Base-by-base conservation (phyloP, 768 basidiomycete genomes). In the Epithele typhae region DNA sequence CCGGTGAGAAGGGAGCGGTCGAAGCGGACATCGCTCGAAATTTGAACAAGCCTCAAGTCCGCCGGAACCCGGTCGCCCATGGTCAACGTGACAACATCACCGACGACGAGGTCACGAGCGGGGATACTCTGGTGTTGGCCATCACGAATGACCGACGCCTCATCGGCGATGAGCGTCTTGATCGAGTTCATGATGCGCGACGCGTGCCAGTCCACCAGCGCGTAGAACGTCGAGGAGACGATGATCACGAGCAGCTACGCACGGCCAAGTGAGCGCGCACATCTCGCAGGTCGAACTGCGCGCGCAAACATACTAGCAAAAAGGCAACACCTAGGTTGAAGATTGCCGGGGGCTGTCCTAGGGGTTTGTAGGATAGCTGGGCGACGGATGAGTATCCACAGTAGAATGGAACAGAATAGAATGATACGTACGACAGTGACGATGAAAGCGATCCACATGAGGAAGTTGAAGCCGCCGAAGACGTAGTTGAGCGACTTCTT, bases 51-150 rank as follows among this genome's bases (percentile, higher is more conserved):
- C 40, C 79, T 74, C 14, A 87, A 48, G 56, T 88, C 86, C 4
- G 85, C 84, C 0, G 86, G 86, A 2, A 87, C 75, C 14, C 83
- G 79, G 56, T 81, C 78, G 21, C 86, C 86, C 46, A 85, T 74
- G 21, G 66, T 65, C 56, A 87, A 74, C 1, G 71, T 68, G 43
- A 86, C 75, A 23, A 88, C 60, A 56, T 88, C 86, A 12, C 85
- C 86, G 0, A 78, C 76, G 6, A 87, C 80, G 23, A 84, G 71
- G 38, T 80, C 74, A 33, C 74, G 74, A 23, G 80, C 78, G 17
- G 67, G 64, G 3, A 78, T 62, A 17, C 72, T 72, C 27, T 73
- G 68, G 36, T 68, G 69, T 27, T 53, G 47, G 23, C 66, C 67
- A 57, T 85, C 78, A 6, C 82, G 74, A 33, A 80, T 71, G 32